These are phyloP conservation scores for Colletotrichum phormii DNA, from an alignment of 2,329 filamentous ascomycete species.

Conservation along the genomic window DNA sequence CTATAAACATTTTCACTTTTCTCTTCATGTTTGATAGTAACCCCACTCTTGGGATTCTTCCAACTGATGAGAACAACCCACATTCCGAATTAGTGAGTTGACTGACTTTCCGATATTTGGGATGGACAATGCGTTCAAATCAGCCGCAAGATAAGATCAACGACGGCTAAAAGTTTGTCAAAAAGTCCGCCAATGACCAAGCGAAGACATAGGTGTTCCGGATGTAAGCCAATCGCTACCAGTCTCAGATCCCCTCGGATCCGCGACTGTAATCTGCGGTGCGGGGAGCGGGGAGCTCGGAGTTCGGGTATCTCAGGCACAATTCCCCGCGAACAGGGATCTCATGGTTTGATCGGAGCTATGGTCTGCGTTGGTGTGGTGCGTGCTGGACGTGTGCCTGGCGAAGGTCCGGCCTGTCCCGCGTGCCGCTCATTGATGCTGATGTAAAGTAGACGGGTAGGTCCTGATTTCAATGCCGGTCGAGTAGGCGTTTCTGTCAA, in stretches of 20 bases:
- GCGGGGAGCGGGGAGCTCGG: not conserved
- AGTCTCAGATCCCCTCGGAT: not conserved
- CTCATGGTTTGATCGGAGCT: not conserved
- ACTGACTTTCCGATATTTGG: not conserved
- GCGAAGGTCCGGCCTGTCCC: not conserved
- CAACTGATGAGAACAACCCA: not conserved
- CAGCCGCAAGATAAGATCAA: not conserved
- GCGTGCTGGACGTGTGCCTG: not conserved
- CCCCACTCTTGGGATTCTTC: not conserved
- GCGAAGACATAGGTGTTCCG: not conserved
- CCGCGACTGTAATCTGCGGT: not conserved
- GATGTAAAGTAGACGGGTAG: not conserved
- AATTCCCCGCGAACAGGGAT: not conserved
- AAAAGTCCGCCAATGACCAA: not conserved
- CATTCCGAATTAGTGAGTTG: not conserved
- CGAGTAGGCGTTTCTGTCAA: not conserved
- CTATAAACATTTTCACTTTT: not conserved
- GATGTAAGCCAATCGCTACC: not conserved
- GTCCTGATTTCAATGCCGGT: slow-evolving; percentile 4
- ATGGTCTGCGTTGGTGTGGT: too few relatives aligned
- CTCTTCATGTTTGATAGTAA: not conserved
- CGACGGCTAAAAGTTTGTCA: not conserved
- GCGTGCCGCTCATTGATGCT: not conserved
- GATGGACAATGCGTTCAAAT: not conserved
- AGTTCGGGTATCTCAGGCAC: not conserved